A percentile compares a stretch with the other conserved stretches of the same genome.
phyloP scores from a whole-genome alignment of 441 rosid species.

The Caryocar brasiliense region DNA sequence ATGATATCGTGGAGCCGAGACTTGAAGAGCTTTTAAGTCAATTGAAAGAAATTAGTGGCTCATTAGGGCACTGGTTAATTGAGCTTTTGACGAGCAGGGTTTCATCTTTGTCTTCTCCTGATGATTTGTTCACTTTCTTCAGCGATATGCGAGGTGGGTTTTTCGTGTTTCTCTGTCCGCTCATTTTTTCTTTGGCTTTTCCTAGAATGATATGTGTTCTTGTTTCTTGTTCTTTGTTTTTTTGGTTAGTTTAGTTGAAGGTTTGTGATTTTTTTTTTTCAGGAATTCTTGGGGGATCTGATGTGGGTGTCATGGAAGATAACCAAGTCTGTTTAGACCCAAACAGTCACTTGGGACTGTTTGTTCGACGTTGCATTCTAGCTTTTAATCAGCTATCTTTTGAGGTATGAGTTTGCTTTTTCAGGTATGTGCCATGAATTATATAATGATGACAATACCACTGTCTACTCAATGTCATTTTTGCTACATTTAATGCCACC shows the following conservation, averaged over 20 bases:
- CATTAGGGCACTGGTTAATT: slow-evolving; percentile 54
- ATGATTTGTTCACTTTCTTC: slow-evolving; percentile 73
- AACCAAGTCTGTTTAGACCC: slow-evolving; percentile 80
- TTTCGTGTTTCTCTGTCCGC: not conserved
- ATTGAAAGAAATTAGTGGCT: slow-evolving; percentile 53
- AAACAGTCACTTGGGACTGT: slow-evolving; percentile 68
- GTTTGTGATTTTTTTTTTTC: not conserved
- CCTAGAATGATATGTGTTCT: too few relatives aligned
- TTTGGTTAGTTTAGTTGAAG: slow-evolving; percentile 3
- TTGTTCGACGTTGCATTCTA: slow-evolving; percentile 77
- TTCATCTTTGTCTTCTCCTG: slow-evolving; percentile 60
- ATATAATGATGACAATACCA: too few relatives aligned
- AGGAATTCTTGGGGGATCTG: slow-evolving; percentile 71
- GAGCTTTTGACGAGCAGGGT: slow-evolving; percentile 55
- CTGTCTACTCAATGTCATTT: too few relatives aligned
- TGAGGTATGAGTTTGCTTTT: slow-evolving; percentile 43
- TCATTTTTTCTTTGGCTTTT: not conserved
- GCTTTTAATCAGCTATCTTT: slow-evolving; percentile 69
- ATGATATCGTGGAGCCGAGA: slow-evolving; percentile 73
- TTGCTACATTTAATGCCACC: too few relatives aligned
- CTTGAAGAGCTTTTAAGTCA: slow-evolving; percentile 59
- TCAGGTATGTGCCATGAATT: too few relatives aligned
- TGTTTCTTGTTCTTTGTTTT: not conserved
- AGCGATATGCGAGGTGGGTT: slow-evolving; percentile 67
- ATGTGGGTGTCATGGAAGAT: slow-evolving; percentile 56